Base-by-base conservation (phyloP, 371 early-diverging fungal genomes). In the Haplosporangium sp. region DNA sequence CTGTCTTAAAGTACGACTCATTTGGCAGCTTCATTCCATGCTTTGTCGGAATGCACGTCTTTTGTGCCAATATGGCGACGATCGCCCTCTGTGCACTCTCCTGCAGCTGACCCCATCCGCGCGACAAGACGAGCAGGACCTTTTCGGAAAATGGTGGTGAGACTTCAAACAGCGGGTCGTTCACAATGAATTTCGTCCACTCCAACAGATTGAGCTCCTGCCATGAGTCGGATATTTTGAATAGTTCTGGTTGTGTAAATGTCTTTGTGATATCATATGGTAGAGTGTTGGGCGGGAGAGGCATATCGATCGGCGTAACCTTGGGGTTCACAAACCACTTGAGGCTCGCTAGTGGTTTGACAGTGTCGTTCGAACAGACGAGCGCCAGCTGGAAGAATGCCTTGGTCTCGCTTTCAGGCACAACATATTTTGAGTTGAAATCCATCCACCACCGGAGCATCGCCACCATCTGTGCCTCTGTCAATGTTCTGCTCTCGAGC, bases 371-470 rank as follows among this genome's bases (percentile, higher is more conserved):
- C 1, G 83, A 80, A 47, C 80, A 70, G 48, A 83, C 81, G 45
- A 89, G 73, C 3, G 77, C 77, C 36, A 74, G 54, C 48, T 68
- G 69, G 56, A 82, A 73, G 40, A 83, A 66, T 12, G 73, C 55
- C 5, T 56, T 40, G 45, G 64, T 62, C 5, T 80, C 76, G 0
- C 56, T 14, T 14, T 77, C 63, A 1, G 68, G 57, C 11, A 69
- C 38, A 8, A 56, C 61, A 8, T 52, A 45, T 60, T 71, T 80
- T 12, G 72, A 45, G 9, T 62, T 59, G 59, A 81, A 83, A 9
- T 64, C 74, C 18, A 92, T 83, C 93, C 92, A 95, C 95, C 95
- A 96, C 67, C 86, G 85, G 79, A 96, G 83, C 52, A 94, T 85
- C 0, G 86, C 90, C 0, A 90, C 83, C 81, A 91, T 87, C 67